Percentiles rank a stretch among this genome's conserved stretches.
Conservation (phyloP, 2,329 filamentous ascomycete genomes). For the Hypocrella siamensis region DNA sequence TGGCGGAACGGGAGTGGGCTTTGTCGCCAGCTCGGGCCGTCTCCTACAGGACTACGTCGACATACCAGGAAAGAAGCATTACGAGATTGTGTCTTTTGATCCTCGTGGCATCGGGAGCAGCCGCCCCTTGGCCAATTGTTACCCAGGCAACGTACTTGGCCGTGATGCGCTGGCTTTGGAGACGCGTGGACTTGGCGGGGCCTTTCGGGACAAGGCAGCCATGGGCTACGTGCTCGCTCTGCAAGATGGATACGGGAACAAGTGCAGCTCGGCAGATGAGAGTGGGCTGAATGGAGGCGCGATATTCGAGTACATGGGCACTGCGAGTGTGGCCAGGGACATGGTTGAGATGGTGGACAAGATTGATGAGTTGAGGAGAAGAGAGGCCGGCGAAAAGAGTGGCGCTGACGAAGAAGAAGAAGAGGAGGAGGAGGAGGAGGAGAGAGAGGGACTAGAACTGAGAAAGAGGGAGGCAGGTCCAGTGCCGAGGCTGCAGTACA, state of each 20-base stretch:
- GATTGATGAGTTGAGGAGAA: conserved; percentile 17
- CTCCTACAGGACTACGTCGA: conserved; percentile 14
- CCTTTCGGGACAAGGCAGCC: conserved; percentile 6
- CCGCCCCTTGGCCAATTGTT: conserved; percentile 23
- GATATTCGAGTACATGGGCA: conserved; percentile 18
- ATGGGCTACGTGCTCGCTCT: conserved; percentile 13
- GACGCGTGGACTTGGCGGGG: conserved; percentile 13
- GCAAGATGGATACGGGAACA: conserved; percentile 10
- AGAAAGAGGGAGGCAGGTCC: conserved; percentile 3
- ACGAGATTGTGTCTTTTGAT: conserved; percentile 27
- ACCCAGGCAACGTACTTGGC: conserved; percentile 12
- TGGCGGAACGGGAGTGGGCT: conserved; percentile 21
- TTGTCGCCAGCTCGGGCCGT: conserved; percentile 11
- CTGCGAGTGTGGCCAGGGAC: conserved; percentile 23
- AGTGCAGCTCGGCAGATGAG: conserved; percentile 11
- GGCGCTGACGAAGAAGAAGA: not conserved
- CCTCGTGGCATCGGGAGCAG: conserved; percentile 24
- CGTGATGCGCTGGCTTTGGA: conserved; percentile 15
- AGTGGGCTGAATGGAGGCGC: conserved; percentile 6
- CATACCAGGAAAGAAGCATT: conserved; percentile 15
- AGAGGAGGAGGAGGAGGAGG: not conserved
- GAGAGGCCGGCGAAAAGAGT: not conserved
- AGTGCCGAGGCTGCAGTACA: conserved; percentile 23
- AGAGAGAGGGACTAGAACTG: conserved; percentile 3
- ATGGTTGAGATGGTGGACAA: conserved; percentile 28